Evolutionary conservation across 441 rosid species (phyloP), one percentile per base, ranked within the genome.

Genomic region (Brassica hybrid): DNA sequence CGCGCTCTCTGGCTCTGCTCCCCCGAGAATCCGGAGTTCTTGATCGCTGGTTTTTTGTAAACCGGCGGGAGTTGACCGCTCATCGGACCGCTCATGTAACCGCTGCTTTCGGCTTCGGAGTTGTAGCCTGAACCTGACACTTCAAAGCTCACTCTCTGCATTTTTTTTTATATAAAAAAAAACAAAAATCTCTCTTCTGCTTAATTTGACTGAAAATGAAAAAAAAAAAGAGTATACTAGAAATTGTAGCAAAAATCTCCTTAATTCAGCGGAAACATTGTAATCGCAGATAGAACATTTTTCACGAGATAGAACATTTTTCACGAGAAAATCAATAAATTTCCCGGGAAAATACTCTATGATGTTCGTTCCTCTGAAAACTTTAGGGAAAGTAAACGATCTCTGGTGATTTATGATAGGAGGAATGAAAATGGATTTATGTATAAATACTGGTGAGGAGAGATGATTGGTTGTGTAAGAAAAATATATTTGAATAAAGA

Each of bases 121-220:
- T 76, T 67, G 34, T 62, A 78, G 9, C 79, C 83, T 80, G 79
- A 75, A 6, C 79, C 83, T 71, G 79, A 70, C 38, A 75, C 83
- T 23, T 80, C 83, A 38, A 80, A 75, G 67, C 83, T 83, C 83
- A 79, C 87, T 61, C 79, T 85, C 79, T 78, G 83, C 79, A 83
- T 75, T 16, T 52, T 50, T 50, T 50, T 52, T 6, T 6, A 6
- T 50, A 14, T 1, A 14, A 52, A 16, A 52, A 6, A 16, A 52
- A 48, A 4, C 5, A 52, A 50, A 14, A 50, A 10, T 50, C 21
- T 52, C 10, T 52, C 18, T 2, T 16, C 54, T 1, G 21, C 1
- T 52, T 7, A 14, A 16, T 52, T 52, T 52, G 3, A 14, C 3
- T 3, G 4, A 16, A 16, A 52, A 52, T 14, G 58, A 16, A 41